These are phyloP conservation scores for Plasmodium gonderi DNA, from an alignment of 169 alveolate species.

Conservation along the genomic window DNA sequence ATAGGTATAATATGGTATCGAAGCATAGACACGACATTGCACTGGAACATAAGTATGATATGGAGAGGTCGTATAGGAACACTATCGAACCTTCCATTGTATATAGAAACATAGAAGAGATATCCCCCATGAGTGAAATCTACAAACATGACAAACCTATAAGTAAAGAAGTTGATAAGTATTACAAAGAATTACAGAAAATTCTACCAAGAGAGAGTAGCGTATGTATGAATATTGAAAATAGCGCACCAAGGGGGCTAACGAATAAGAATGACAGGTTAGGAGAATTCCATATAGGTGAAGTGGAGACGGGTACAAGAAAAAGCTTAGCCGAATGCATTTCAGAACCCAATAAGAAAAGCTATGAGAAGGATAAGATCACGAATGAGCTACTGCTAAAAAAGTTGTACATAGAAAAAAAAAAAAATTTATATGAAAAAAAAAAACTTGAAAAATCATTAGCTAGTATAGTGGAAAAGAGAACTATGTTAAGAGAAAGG, in stretches of 20 bases:
- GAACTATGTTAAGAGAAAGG: not conserved
- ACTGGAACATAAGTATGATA: too few relatives aligned
- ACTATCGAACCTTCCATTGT: not conserved
- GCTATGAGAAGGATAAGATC: conserved; percentile 23
- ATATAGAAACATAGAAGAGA: not conserved
- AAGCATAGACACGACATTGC: too few relatives aligned
- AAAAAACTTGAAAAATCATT: not conserved
- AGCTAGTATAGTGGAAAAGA: not conserved
- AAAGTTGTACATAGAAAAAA: conserved; percentile 11
- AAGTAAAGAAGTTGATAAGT: not conserved
- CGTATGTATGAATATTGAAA: not conserved
- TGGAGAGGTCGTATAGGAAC: not conserved
- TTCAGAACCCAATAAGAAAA: too few relatives aligned
- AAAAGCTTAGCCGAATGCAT: not conserved
- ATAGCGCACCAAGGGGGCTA: not conserved
- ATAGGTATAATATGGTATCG: too few relatives aligned
- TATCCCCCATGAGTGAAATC: not conserved
- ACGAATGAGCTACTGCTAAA: conserved; percentile 13
- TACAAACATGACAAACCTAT: not conserved
- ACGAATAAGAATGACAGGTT: not conserved
- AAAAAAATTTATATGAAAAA: conserved; percentile 18
- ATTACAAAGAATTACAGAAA: not conserved
- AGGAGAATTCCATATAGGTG: not conserved
- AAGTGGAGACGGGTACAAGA: not conserved
- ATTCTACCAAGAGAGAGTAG: not conserved